These are phyloP conservation scores for Boletus coccyginus DNA, from an alignment of 768 basidiomycete species.

Conservation along the genomic window DNA sequence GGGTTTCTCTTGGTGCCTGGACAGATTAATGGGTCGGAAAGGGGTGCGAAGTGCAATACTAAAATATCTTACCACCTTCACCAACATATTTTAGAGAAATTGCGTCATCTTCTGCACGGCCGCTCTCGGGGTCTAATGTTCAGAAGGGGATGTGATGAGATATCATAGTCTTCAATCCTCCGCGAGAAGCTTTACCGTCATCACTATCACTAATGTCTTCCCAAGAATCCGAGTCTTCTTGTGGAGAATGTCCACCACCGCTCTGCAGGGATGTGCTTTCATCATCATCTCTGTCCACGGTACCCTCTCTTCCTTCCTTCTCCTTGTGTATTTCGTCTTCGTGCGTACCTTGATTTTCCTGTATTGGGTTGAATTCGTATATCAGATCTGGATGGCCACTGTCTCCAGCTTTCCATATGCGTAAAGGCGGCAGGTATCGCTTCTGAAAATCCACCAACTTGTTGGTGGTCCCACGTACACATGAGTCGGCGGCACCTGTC, in stretches of 20 bases:
- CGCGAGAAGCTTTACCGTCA: background rate
- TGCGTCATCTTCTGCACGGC: background rate
- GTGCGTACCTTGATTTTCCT: background rate
- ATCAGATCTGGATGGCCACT: background rate
- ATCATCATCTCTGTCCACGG: background rate
- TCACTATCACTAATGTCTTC: background rate
- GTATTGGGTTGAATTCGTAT: background rate
- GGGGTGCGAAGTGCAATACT: background rate
- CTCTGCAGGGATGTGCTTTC: background rate
- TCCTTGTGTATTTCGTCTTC: background rate
- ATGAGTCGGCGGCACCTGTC: background rate
- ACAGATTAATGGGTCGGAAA: background rate
- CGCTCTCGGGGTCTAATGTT: background rate
- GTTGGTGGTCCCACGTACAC: background rate
- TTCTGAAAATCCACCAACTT: background rate
- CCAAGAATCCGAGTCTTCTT: conserved; percentile 1
- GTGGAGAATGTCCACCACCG: background rate
- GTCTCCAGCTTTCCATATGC: background rate
- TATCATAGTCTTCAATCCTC: background rate
- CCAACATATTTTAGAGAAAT: background rate
- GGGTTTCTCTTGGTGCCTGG: background rate
- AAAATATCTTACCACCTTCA: background rate
- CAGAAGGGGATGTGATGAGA: background rate
- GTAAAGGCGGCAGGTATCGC: background rate
- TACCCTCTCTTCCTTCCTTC: background rate